Base-by-base conservation (phyloP, 129 eudicot genomes). In the Flaveria bidentis region DNA sequence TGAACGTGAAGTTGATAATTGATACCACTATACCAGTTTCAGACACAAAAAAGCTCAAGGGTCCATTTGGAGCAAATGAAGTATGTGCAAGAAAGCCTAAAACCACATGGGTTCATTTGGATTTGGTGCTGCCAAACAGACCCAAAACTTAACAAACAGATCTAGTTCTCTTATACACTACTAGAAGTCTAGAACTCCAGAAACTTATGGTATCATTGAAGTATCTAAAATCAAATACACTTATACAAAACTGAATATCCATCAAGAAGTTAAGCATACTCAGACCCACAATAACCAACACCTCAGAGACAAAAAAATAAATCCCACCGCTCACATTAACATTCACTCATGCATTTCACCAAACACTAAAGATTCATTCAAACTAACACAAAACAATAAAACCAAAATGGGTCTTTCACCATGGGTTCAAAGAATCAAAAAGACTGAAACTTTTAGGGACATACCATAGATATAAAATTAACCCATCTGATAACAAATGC, bases 401-500 rank as follows among this genome's bases (percentile, higher is more conserved):
- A 36, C 52, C 26, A 14, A 2, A 30, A 71, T 25, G 56, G 53
- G 41, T 23, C 25, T 41, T 53, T 50, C 14, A 53, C 2, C 50
- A 60, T 14, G 26, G 52, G 30, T 12, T 66, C 66, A 45, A 22
- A 58, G 10, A 74, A 71, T 69, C 45, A 79, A 78, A 49, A 36
- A 9, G 46, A 47, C 5, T 5, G 28, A 69, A 52, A 33, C 16
- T 62, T 60, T 62, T 49, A 17, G 52, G 74, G 18, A 84, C 22
- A 72, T 84, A 91, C 97, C 85, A 91, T 82, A 11, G 89, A 84
- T 1, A 91, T 78, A 79, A 88, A 84, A 77, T 91, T 91, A 83
- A 91, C 80, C 97, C 97, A 91, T 86, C 88, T 85, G 88, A 91
- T 91, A 23, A 91, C 86, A 81, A 91, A 91, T 62, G 93, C 88